A percentile compares a stretch with the other conserved stretches of the same genome.
Conservation (phyloP, 495 filamentous ascomycete species). For the Tuber microsphaerosporum region DNA sequence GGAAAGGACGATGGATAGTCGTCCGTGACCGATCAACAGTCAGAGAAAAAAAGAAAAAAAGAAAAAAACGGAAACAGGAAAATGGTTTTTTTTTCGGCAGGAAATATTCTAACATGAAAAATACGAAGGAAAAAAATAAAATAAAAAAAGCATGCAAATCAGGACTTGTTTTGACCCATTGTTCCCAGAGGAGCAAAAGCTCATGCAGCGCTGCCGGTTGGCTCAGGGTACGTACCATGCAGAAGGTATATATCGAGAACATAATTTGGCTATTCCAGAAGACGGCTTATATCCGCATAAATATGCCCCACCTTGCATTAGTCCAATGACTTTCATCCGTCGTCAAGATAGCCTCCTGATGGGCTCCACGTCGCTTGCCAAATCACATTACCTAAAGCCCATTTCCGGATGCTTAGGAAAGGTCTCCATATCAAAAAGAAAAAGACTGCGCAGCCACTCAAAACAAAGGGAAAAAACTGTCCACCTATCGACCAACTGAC, state of each 20-base stretch:
- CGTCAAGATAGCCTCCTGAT: neutral
- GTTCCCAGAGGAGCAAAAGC: neutral
- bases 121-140: neutral
- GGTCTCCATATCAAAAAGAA: neutral
- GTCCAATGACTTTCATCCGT: neutral
- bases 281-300: neutral
- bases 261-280: neutral
- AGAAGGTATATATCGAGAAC: neutral
- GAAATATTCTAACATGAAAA: neutral
- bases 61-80: too few species aligned
- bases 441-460: neutral
- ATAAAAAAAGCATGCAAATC: neutral
- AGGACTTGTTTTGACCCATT: neutral
- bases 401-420: neutral
- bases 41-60: too few species aligned
- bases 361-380: neutral
- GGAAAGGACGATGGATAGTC: neutral
- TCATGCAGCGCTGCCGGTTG: neutral
- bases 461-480: neutral
- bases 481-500: neutral
- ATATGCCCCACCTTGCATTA: neutral
- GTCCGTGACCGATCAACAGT: neutral
- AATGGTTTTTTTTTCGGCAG: neutral
- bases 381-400: conserved; percentile 4
- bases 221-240: neutral